These are phyloP conservation scores for Trichosporon ovoides DNA, from an alignment of 1,284 basidiomycete genomes.

Conservation along the genomic window DNA sequence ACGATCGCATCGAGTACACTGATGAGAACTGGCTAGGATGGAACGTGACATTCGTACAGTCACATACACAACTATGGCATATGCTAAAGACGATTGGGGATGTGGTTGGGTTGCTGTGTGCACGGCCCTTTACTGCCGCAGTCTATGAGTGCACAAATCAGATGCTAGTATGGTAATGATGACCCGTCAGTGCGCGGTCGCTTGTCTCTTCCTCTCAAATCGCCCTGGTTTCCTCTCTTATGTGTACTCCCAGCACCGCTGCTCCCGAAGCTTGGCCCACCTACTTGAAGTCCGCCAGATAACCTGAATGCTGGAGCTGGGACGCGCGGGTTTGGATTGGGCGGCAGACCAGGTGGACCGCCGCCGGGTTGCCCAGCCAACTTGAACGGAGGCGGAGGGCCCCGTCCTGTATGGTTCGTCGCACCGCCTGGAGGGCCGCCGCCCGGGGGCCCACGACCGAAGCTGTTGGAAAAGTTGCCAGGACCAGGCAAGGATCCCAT, in stretches of 20 bases:
- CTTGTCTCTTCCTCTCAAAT: background rate
- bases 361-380: slow-evolving; percentile 6
- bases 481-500: background rate
- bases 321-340: background rate
- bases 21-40: no score
- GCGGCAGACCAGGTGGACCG: background rate
- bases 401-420: background rate
- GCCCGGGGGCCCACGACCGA: background rate
- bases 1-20: no score
- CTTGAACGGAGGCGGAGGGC: slow-evolving; percentile 14
- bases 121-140: no score
- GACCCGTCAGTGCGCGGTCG: background rate
- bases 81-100: no score
- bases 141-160: no score
- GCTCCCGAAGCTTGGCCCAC: slow-evolving; percentile 9
- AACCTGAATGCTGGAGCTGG: no score
- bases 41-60: no score
- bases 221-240: background rate
- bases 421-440: background rate
- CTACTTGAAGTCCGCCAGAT: no score
- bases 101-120: no score
- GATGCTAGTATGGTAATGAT: no score
- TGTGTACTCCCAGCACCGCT: background rate
- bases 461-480: background rate
- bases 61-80: no score